Base-by-base conservation (phyloP, 139 green algal genomes). In the Chlorokybus atmophyticus region DNA sequence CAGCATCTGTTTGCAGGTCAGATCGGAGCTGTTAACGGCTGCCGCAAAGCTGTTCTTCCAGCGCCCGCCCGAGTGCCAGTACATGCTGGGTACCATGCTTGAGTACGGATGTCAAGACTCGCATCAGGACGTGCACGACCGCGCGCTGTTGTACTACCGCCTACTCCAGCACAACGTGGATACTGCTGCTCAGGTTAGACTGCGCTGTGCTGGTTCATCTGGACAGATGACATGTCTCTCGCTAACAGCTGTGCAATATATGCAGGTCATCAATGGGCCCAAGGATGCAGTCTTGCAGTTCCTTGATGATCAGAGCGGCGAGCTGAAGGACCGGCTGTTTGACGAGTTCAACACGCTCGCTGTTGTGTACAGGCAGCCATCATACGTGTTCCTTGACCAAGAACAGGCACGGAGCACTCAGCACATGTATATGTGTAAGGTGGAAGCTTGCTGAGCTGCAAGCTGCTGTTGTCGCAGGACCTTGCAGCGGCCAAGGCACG, bases 321-420 rank as follows among this genome's bases (percentile, higher is more conserved):
- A 92, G 57, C 64, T 77, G 25, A 62, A 70, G 29, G 71, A 78
- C 24, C 29, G 25, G 4, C 79, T 97, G 30, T 97, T 97, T 55
- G 73, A 87, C 7, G 86, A 96, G 72, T 89, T 94, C 64, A 95
- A 96, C 74, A 78, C 72, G 0, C 71, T 96, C 8, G 83, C 83
- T 1, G 83, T 95, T 1, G 52, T 93, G 0, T 93, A 88, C 69
- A 50, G 39, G 5, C 62, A 70, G 62, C 60, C 60, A 10, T 62
- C 60, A 24, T 69, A 69, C 40, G 29, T 69, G 29, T 69, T 69
- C 1, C 40, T 69, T 7, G 55, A 69, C 47, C 64, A 69, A 32
- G 60, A 69, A n/a, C n/a, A n/a, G n/a, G n/a, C n/a, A n/a, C n/a
- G n/a, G n/a, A n/a, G n/a, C n/a, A n/a, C n/a, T n/a, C n/a, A n/a